A percentile compares a stretch with the other conserved stretches of the same genome.
phyloP scores from a whole-genome alignment of 345 rosid genomes.

The Streptanthus diversifolius region DNA sequence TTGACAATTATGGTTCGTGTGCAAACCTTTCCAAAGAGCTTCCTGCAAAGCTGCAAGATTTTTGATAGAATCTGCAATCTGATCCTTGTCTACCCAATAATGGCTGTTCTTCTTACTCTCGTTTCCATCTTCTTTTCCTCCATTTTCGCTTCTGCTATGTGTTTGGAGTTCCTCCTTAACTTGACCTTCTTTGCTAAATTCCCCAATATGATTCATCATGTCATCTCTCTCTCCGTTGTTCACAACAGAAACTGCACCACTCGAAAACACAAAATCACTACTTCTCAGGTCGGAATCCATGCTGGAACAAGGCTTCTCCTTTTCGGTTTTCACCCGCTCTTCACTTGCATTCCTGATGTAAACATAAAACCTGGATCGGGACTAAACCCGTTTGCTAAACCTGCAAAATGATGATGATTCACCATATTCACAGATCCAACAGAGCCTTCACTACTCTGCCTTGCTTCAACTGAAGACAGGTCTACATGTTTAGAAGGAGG shows the following conservation, averaged over 20 bases:
- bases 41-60: conserved; percentile 62
- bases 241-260: conserved; percentile 45
- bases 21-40: conserved; percentile 63
- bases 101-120: conserved; percentile 34
- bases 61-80: conserved; percentile 48
- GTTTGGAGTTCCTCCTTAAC: conserved; percentile 43
- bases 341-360: conserved; percentile 71
- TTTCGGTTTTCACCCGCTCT: conserved; percentile 61
- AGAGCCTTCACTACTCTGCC: conserved; percentile 50
- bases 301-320: conserved; percentile 80
- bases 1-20: background rate
- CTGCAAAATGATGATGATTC: conserved; percentile 26
- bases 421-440: conserved; percentile 43
- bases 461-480: conserved; percentile 34
- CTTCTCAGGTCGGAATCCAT: conserved; percentile 85
- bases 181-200: conserved; percentile 44
- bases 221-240: conserved; percentile 50
- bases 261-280: conserved; percentile 69
- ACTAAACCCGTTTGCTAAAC: conserved; percentile 36
- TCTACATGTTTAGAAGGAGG: conserved; percentile 47
- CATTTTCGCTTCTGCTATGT: conserved; percentile 42
- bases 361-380: conserved; percentile 52
- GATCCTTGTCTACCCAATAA: conserved; percentile 47
- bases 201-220: conserved; percentile 52
- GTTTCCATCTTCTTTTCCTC: conserved; percentile 37